Base-by-base conservation (phyloP, 2,329 filamentous ascomycete species). In the Sarocladium strictum region DNA sequence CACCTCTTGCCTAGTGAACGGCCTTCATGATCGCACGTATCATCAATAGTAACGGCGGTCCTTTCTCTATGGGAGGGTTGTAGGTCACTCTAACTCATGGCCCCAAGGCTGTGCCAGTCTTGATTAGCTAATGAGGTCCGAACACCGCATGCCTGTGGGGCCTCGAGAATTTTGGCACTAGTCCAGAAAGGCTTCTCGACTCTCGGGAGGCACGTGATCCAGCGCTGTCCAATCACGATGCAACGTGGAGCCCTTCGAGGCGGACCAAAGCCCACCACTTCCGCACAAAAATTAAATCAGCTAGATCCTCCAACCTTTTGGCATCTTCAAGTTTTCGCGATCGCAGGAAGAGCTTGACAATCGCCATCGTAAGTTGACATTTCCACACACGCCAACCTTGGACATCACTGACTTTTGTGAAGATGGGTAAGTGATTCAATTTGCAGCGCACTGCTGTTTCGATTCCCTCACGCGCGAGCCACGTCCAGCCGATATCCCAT, bases 341-440 rank as follows among this genome's bases (percentile, higher is more conserved):
- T 61, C 63, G 67, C 68, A 74, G 68, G 71, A 70, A 66, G 72
- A 72, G 69, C 74, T 64, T 63, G 64, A 73, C 72, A 67, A 73
- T 67, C 65, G 69, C 74, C 73, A 78, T 66, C 72, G 76, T 79
- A 74, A 72, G 77, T 76, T 59, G 53, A 50, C 55, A 60, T 56
- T 29, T 12, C 29, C 12, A 19, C 32, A 40, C 19, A 40, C 29
- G 37, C 3, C 6, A 17, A 17, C 15, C 24, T 37, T 3, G 9
- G 54, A 62, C 66, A 43, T 23, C 38, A 47, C 74, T 78, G 67
- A 78, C 69, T 61, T 62, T 59, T 40, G 55, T 59, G 60, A 69
- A 84, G 80, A 84, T 84, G 81, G 80, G 81, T 84, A 83, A 83
- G 80, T 67, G 57, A 56, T 57, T 61, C 56, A 59, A 58, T 55